Base-by-base conservation (phyloP, 768 basidiomycete genomes). In the Thelephora aurantiotincta region DNA sequence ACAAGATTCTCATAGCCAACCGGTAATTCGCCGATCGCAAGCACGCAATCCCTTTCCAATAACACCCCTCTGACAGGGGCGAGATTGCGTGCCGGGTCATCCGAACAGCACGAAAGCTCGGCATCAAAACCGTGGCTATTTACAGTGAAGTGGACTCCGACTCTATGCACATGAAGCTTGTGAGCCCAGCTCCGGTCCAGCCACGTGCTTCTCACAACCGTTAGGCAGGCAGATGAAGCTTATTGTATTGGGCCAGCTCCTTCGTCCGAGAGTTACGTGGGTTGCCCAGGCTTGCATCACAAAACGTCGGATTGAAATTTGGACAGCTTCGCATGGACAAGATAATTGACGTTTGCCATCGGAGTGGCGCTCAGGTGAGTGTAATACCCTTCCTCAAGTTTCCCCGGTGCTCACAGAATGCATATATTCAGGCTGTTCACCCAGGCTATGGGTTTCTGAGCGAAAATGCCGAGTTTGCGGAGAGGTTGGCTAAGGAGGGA, bases 11-110 rank as follows among this genome's bases (percentile, higher is more conserved):
- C 19, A 79, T 96, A 48, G 91, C 91, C 0, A 96, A 96, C 58
- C 69, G 91, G 91, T 20, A n/a, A n/a, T 18, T 34, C 12, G 41
- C 48, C 45, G 43, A 11, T 45, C 5, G 14, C 45, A 33, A 7
- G 12, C 44, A 34, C 44, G 20, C 12, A 6, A 47, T 7, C 4
- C 23, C 9, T 5, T 43, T 6, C 5, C 13, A 2, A 2, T 6
- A 35, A 36, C 6, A 5, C 11, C 22, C 11, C 20, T 30, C 11
- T 38, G 22, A 33, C 20, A 94, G 91, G 62, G 92, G 92, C 43
- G 92, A 97, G 64, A 97, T 97, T 52, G 91, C 92, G 5, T 96
- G 93, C 62, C 81, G 92, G 16, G 88, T 97, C 38, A 94, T 94
- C 48, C 80, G 86, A 20, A 94, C 92, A 0, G 88, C 89, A 2